Percentiles rank a stretch among this genome's conserved stretches.
Conservation (phyloP, 345 rosid genomes). For the Sonneratia alba region DNA sequence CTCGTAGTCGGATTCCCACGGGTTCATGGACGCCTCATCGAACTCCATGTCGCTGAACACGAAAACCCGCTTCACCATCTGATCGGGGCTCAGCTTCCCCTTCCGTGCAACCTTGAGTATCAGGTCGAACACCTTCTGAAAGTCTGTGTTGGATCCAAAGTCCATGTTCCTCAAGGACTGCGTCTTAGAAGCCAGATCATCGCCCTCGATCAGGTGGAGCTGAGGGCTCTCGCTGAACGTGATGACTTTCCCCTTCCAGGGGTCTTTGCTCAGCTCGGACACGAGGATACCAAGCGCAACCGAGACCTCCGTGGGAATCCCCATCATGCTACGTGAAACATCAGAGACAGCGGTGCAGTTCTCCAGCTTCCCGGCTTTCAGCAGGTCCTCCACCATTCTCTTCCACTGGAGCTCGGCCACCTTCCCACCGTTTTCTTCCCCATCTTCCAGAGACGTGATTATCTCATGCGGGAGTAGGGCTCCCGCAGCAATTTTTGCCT, state of each 20-base stretch:
- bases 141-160: conserved; percentile 25
- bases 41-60: conserved; percentile 75
- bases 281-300: conserved; percentile 48
- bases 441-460: conserved; percentile 22
- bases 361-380: conserved; percentile 29
- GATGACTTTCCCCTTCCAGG: conserved; percentile 59
- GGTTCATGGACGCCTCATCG: conserved; percentile 22
- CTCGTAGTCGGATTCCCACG: conserved; percentile 44
- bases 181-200: conserved; percentile 20
- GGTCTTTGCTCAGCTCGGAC: conserved; percentile 41
- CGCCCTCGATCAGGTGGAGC: conserved; percentile 29
- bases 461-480: conserved; percentile 68
- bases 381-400: conserved; percentile 50
- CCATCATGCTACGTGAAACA: conserved; percentile 41
- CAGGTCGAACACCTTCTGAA: conserved; percentile 43
- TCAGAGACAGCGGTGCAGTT: conserved; percentile 52
- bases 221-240: conserved; percentile 36
- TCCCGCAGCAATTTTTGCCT: conserved; percentile 43
- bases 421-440: conserved; percentile 24
- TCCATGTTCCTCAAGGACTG: conserved; percentile 30
- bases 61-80: conserved; percentile 47
- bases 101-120: conserved; percentile 36
- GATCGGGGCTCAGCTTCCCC: conserved; percentile 31
- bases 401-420: conserved; percentile 56
- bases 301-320: conserved; percentile 48